Evolutionary conservation across 2,329 filamentous ascomycete species (phyloP), one percentile per base, ranked within the genome.

Genomic region (Macroventuria anomochaeta): DNA sequence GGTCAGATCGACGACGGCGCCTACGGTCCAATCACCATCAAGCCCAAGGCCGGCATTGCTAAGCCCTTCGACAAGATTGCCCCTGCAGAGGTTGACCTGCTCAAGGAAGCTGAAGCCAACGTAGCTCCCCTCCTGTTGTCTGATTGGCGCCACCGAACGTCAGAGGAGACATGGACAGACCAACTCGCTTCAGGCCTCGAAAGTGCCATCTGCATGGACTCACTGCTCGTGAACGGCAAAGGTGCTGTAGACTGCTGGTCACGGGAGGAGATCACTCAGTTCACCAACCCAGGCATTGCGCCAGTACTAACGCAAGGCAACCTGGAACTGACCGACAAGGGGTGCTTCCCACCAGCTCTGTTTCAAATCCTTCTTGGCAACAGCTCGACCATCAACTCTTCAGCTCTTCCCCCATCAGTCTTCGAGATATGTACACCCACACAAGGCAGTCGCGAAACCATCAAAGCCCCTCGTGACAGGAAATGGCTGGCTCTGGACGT

Each of bases 221-320:
- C 84, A 0, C 74, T 88, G 12, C 70, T 88, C 10, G 76, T 88
- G 43, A 88, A 88, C 53, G 86, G 86, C 20, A 83, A 85, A 59
- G 85, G 85, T 3, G 75, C 76, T 1, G 80, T 84, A 0, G 71
- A 80, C 40, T 87, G 85, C 63, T 75, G 81, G 33, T 66, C 77
- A 0, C 70, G 73, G 5, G 75, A 76, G 4, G 73, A 81, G 32
- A 75, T 85, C 5, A 69, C 75, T 25, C 63, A 73, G 2, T 75
- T 74, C 40, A 75, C 72, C 0, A 73, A 71, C 12, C 67, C 68
- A 20, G 64, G 57, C 11, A 59, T 72, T 10, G 58, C 58, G 11
- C 62, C 65, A 18, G 48, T 75, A 37, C 38, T 77, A 62, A 20
- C 73, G 55, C 46, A 63, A 51, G 44, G 67, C 64, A 61, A 78